Conservation (phyloP, 768 basidiomycete species). For the Ephemerocybe angulata region DNA sequence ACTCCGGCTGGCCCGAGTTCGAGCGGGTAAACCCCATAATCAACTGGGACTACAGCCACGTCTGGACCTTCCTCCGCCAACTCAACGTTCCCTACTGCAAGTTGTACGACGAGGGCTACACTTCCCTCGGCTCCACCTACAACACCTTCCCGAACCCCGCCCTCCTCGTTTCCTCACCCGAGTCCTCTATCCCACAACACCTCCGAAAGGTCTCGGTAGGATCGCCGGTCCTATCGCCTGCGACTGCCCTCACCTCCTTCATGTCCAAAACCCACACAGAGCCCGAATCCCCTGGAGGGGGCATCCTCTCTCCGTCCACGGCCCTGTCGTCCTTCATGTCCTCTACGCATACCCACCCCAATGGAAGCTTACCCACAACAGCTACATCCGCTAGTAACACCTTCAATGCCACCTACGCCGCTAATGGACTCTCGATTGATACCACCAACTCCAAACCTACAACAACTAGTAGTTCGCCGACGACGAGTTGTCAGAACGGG, state of each 20-base stretch:
- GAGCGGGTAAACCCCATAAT: conserved; percentile 94
- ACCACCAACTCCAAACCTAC: neutral
- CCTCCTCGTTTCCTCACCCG: conserved; percentile 47
- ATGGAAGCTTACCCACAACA: conserved; percentile 11
- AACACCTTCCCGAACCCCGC: conserved; percentile 95
- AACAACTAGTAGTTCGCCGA: too few species aligned
- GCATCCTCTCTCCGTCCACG: conserved; percentile 20
- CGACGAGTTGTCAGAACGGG: neutral
- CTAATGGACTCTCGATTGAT: neutral
- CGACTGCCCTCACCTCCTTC: conserved; percentile 19
- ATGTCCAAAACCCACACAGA: conserved; percentile 21
- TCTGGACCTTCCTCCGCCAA: conserved; percentile 82
- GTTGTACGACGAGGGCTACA: conserved; percentile 95
- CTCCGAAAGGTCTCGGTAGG: conserved; percentile 12
- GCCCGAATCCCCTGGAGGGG: conserved; percentile 5
- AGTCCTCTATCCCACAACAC: conserved; percentile 7
- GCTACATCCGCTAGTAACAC: conserved; percentile 2
- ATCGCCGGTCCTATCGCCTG: conserved; percentile 22
- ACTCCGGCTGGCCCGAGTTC: conserved; percentile 84
- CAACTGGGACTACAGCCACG: conserved; percentile 86
- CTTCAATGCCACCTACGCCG: neutral
- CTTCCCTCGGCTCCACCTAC: conserved; percentile 91
- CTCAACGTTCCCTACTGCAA: conserved; percentile 81
- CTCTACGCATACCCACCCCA: conserved; percentile 23
- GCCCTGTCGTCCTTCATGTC: conserved; percentile 29